Base-by-base conservation (phyloP, 129 eudicot species). In the Sambucus nigra region DNA sequence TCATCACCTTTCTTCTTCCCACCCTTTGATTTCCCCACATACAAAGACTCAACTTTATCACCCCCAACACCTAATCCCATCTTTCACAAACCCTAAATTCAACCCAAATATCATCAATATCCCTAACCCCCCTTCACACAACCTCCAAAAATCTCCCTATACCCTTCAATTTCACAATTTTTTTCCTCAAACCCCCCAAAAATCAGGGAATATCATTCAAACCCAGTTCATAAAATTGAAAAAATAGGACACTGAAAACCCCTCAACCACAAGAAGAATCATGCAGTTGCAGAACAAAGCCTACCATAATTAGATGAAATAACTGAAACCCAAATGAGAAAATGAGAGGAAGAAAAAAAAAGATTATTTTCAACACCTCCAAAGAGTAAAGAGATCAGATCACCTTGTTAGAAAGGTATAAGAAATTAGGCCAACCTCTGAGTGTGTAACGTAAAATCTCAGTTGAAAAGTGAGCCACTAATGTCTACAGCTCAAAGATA, bases 21-120 rank as follows among this genome's bases (percentile, higher is more conserved):
- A 50, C 57, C 85, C 65, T 89, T 85, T 39, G 75, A 76, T 75
- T 78, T 84, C 57, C 57, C 75, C 47, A 73, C 88, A 52, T 81
- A 72, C 88, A 78, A 86, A 72, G 78, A 67, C 74, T 86, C 94
- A 53, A 48, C 78, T 60, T 82, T 86, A 59, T 31, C 70, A 28
- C 72, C 72, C 53, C 63, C 95, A 51, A 65, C 75, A 51, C 70
- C 67, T 42, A 82, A 53, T 54, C 83, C 86, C 98, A 91, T 91
- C 68, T 69, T 78, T 71, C 50, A 51, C 55, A 77, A 64, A 60
- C 69, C 81, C 76, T 48, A 69, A 66, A 67, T 51, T 66, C 63
- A 56, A 63, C 72, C 72, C 53, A 67, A 55, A 69, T 56, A 70
- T 61, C 88, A 76, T 76, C 72, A 70, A 68, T 53, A 23, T 62